Evolutionary conservation across 768 basidiomycete genomes (phyloP).

Genomic region (Candolleomyces aberdarensis): DNA sequence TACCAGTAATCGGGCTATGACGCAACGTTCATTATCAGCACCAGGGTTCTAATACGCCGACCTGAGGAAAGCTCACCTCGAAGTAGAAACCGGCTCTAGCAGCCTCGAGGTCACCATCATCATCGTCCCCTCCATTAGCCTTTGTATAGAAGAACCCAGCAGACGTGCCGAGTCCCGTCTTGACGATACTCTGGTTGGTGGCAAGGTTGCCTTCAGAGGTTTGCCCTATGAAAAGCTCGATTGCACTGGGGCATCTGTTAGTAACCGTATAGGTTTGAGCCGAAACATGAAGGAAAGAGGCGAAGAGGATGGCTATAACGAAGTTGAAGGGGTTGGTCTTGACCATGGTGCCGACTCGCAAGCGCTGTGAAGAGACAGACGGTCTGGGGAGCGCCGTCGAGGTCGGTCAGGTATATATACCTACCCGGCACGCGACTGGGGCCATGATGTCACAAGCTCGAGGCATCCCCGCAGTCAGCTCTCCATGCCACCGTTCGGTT

Average conservation of each 20-base stretch:
- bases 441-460: no score
- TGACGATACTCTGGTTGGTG: slow-evolving; percentile 11
- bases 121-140: slow-evolving; percentile 17
- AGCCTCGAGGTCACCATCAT: slow-evolving; percentile 10
- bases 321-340: no score
- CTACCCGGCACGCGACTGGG: no score
- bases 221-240: slow-evolving; percentile 17
- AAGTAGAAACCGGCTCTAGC: slow-evolving; percentile 21
- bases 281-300: not conserved
- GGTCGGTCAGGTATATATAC: no score
- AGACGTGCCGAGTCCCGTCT: slow-evolving; percentile 8
- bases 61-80: slow-evolving; percentile 1
- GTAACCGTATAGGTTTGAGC: slow-evolving; percentile 15
- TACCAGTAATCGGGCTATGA: slow-evolving; percentile 6
- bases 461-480: no score
- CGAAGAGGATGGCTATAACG: no score
- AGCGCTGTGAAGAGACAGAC: no score
- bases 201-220: slow-evolving; percentile 12
- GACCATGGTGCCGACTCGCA: no score
- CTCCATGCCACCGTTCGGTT: no score
- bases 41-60: not conserved
- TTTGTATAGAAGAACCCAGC: slow-evolving; percentile 20
- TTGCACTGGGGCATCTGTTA: slow-evolving; percentile 21
- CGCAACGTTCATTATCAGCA: not conserved
- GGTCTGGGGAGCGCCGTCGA: no score